phyloP scores from a whole-genome alignment of 2,329 filamentous ascomycete species.

The Beauveria sp. region DNA sequence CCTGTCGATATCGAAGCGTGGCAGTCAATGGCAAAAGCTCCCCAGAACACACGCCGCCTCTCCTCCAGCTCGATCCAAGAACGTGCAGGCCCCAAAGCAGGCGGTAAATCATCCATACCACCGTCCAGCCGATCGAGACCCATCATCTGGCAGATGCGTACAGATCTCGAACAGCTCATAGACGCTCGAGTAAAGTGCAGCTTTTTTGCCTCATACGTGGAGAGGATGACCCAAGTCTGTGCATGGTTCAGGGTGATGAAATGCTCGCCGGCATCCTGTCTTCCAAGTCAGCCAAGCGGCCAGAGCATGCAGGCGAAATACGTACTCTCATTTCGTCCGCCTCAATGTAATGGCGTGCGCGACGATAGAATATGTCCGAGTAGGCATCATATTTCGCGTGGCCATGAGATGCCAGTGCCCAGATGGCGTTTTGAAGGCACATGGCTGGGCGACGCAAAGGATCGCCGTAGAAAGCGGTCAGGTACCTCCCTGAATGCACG shows the following conservation, averaged over 20 bases:
- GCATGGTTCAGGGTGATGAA: conserved; percentile 74
- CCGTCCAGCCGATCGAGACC: conserved; percentile 73
- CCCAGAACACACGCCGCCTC: conserved; percentile 79
- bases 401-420: conserved; percentile 68
- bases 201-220: conserved; percentile 72
- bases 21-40: conserved; percentile 71
- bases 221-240: conserved; percentile 71
- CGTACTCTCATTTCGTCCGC: conserved; percentile 71
- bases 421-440: conserved; percentile 78
- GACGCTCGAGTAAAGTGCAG: conserved; percentile 83
- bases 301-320: not conserved
- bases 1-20: conserved; percentile 85
- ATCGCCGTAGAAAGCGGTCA: conserved; percentile 63
- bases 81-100: conserved; percentile 62
- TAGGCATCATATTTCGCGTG: conserved; percentile 65
- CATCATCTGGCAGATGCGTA: conserved; percentile 73
- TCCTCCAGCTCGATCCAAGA: conserved; percentile 76
- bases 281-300: not conserved
- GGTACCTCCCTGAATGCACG: conserved; percentile 68
- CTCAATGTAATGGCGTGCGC: conserved; percentile 76
- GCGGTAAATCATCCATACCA: conserved; percentile 57
- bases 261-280: conserved; percentile 63
- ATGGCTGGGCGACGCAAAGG: conserved; percentile 74
- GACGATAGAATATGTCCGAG: conserved; percentile 72
- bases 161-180: conserved; percentile 66